These are phyloP conservation scores for Tremellales sp. DNA, from an alignment of 1,284 basidiomycete species.

Conservation along the genomic window DNA sequence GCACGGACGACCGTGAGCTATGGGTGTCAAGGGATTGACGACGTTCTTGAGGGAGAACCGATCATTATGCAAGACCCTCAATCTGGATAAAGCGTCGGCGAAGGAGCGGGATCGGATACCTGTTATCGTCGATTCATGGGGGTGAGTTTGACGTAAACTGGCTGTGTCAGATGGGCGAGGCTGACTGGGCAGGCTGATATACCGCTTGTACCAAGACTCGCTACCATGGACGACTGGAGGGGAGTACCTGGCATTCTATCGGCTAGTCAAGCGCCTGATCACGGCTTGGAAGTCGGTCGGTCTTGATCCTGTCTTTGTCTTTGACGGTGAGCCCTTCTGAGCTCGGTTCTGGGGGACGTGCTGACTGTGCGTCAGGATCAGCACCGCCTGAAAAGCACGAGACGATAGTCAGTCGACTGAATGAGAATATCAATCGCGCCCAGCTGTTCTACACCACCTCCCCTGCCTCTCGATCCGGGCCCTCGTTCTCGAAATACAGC, in stretches of 20 bases:
- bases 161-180: constrained; percentile 25
- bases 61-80: constrained; percentile 56
- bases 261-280: constrained; percentile 56
- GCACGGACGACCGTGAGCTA: constrained; percentile 38
- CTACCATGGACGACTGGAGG: constrained; percentile 83
- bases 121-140: constrained; percentile 80
- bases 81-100: constrained; percentile 14
- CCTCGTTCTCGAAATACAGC: constrained; percentile 61
- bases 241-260: constrained; percentile 64
- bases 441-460: constrained; percentile 83
- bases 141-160: constrained; percentile 58
- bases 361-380: constrained; percentile 54
- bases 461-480: constrained; percentile 60
- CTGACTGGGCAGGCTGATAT: constrained; percentile 56
- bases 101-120: constrained; percentile 23
- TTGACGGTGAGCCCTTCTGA: constrained; percentile 64
- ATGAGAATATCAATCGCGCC: constrained; percentile 58
- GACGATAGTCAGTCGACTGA: constrained; percentile 61
- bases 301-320: constrained; percentile 75
- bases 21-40: constrained; percentile 78
- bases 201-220: constrained; percentile 60
- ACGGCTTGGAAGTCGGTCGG: constrained; percentile 69
- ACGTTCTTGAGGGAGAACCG: constrained; percentile 72
- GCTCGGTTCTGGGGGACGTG: neutral
- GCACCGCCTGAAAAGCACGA: constrained; percentile 68